Conservation (phyloP, 495 filamentous ascomycete genomes). For the Hypoxylon rickii region DNA sequence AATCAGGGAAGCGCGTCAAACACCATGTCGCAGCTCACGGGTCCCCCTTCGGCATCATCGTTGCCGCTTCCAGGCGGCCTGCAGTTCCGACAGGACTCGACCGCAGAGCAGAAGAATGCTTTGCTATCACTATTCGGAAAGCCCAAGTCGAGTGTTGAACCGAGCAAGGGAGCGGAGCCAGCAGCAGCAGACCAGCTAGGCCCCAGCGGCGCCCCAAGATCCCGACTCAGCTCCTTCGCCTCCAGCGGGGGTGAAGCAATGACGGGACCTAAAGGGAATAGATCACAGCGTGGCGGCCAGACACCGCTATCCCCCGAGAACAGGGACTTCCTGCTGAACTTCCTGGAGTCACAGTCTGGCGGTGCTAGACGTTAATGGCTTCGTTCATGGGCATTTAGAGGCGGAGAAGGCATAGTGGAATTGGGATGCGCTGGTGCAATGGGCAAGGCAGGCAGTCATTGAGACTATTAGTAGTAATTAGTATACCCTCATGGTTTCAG, state of each 20-base stretch:
- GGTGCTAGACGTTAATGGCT: conserved; percentile 18
- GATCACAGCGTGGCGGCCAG: conserved; percentile 51
- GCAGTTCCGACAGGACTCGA: conserved; percentile 40
- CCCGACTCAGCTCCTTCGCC: conserved; percentile 47
- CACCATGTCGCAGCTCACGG: conserved; percentile 40
- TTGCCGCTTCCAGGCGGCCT: conserved; percentile 26
- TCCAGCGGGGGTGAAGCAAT: conserved; percentile 42
- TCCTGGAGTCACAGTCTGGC: conserved; percentile 57
- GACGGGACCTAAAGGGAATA: conserved; percentile 32
- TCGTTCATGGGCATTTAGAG: neutral
- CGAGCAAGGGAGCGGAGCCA: conserved; percentile 45
- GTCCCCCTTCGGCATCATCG: conserved; percentile 40
- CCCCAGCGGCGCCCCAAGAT: conserved; percentile 43
- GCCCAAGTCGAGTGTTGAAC: conserved; percentile 51
- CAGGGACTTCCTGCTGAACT: conserved; percentile 78
- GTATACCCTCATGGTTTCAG: conserved; percentile 18
- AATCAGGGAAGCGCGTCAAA: conserved; percentile 23
- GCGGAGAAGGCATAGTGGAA: neutral
- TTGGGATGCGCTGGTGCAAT: neutral
- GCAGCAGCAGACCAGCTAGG: conserved; percentile 43
- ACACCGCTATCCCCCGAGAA: conserved; percentile 68
- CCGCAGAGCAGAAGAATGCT: conserved; percentile 66
- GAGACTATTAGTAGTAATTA: conserved; percentile 1
- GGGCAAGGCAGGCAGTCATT: neutral
- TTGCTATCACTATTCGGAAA: conserved; percentile 77